These are phyloP conservation scores for Dendrobium nobile DNA, from an alignment of 106 monocot genomes.

Conservation along the genomic window DNA sequence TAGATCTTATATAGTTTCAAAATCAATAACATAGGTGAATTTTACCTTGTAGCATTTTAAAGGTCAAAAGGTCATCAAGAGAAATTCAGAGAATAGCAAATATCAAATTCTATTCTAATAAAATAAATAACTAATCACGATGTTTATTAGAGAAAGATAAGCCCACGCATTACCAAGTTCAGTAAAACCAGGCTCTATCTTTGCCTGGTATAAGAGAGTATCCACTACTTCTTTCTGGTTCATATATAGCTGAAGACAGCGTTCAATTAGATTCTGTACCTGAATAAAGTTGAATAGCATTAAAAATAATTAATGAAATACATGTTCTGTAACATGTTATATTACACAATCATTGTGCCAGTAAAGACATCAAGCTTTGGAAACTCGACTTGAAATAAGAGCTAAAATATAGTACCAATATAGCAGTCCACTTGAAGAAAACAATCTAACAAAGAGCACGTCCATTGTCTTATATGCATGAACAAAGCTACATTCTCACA, in stretches of 20 bases:
- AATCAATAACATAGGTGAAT: background rate
- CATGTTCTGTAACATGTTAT: background rate
- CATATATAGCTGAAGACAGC: slow-evolving; percentile 82
- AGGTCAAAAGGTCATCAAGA: background rate
- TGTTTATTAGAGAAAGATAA: background rate
- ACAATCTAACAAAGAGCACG: background rate
- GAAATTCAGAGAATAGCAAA: slow-evolving; percentile 1
- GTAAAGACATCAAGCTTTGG: background rate
- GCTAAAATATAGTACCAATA: background rate
- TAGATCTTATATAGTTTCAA: background rate
- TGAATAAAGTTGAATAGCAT: slow-evolving; percentile 15
- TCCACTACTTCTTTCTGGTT: slow-evolving; percentile 75
- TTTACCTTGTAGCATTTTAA: background rate
- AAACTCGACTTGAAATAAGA: background rate
- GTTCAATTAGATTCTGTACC: slow-evolving; percentile 80
- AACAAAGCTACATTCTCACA: background rate
- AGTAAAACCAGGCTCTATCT: slow-evolving; percentile 79
- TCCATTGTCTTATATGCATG: background rate
- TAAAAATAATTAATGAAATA: slow-evolving; percentile 2
- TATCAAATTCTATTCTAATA: background rate
- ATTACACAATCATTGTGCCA: background rate
- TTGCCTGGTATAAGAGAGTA: slow-evolving; percentile 55
- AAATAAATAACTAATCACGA: background rate
- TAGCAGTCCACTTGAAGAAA: background rate
- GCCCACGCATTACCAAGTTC: slow-evolving; percentile 50